Evolutionary conservation across 108 stramenopile genomes (phyloP).

Genomic region (Chaetoceros tenuissimus): DNA sequence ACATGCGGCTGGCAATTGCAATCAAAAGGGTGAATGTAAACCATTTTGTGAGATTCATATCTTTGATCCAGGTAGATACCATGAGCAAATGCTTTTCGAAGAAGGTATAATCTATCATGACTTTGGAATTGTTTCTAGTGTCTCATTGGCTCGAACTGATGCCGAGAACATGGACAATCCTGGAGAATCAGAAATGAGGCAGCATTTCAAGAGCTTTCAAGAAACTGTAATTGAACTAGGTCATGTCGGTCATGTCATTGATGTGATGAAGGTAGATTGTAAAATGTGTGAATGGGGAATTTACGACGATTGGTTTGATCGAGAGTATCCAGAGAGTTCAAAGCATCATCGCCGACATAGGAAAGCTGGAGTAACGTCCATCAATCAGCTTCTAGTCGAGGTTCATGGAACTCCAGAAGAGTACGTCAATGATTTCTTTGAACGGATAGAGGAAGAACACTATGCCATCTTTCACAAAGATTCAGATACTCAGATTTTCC

Average conservation of each 20-base stretch:
- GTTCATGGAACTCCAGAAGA: slow-evolving; percentile 6
- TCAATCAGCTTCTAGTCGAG: slow-evolving; percentile 33
- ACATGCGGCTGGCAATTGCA: too few relatives aligned
- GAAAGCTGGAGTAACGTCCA: too few relatives aligned
- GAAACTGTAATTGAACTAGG: too few relatives aligned
- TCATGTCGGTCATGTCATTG: too few relatives aligned
- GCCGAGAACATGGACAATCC: slow-evolving; percentile 1
- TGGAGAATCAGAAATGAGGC: background rate
- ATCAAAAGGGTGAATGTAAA: too few relatives aligned
- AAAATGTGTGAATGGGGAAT: slow-evolving; percentile 36
- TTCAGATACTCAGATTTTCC: too few relatives aligned
- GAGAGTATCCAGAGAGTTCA: too few relatives aligned
- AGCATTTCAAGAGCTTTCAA: slow-evolving; percentile 16
- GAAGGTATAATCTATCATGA: slow-evolving; percentile 16
- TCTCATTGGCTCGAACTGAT: too few relatives aligned
- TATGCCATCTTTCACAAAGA: too few relatives aligned
- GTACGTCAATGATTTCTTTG: too few relatives aligned
- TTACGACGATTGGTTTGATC: slow-evolving; percentile 28
- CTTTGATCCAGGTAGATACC: slow-evolving; percentile 21
- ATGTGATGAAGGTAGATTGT: slow-evolving; percentile 47
- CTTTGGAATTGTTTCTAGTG: slow-evolving; percentile 31
- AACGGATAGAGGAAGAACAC: too few relatives aligned
- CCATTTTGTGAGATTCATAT: slow-evolving; percentile 47
- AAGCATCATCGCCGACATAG: too few relatives aligned
- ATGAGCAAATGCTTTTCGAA: background rate